Conservation (phyloP, 225 moss, liverwort and hornwort species). For the Physcomitrellopsis africana region DNA sequence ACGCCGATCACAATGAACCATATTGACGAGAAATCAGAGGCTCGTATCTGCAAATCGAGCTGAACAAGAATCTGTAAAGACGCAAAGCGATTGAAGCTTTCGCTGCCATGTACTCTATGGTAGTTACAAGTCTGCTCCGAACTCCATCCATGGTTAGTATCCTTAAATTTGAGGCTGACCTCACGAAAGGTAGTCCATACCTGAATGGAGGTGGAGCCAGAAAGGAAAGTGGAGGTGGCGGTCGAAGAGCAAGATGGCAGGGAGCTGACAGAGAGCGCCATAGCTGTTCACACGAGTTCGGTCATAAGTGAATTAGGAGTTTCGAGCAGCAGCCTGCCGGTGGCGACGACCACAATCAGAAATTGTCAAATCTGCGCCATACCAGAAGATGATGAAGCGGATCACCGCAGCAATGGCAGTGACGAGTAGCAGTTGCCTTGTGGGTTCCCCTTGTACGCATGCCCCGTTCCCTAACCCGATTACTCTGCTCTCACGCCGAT, state of each 20-base stretch:
- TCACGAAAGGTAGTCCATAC: not conserved
- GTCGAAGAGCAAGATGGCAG: conserved; percentile 29
- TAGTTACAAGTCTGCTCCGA: too few relatives aligned
- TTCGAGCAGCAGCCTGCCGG: not conserved
- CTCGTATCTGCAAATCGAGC: not conserved
- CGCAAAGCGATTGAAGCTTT: too few relatives aligned
- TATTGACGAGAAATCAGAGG: too few relatives aligned
- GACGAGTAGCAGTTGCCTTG: conserved; percentile 14
- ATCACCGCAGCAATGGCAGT: conserved; percentile 1
- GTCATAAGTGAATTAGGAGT: not conserved
- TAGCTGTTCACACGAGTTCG: conserved; percentile 13
- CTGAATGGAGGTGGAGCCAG: conserved; percentile 39
- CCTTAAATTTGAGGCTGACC: too few relatives aligned
- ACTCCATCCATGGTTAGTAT: too few relatives aligned
- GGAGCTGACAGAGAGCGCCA: conserved; percentile 47
- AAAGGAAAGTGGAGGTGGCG: conserved; percentile 34
- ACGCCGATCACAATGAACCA: not conserved
- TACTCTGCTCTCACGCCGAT: not conserved
- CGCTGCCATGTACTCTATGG: too few relatives aligned
- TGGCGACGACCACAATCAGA: not conserved
- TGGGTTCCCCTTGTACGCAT: conserved; percentile 30
- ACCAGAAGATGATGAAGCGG: not conserved
- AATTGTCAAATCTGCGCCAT: not conserved
- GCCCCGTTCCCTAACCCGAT: not conserved
- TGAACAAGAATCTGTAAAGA: not conserved